Conservation (phyloP, 805 yeast genomes). For the Ogataea pignaliae region DNA sequence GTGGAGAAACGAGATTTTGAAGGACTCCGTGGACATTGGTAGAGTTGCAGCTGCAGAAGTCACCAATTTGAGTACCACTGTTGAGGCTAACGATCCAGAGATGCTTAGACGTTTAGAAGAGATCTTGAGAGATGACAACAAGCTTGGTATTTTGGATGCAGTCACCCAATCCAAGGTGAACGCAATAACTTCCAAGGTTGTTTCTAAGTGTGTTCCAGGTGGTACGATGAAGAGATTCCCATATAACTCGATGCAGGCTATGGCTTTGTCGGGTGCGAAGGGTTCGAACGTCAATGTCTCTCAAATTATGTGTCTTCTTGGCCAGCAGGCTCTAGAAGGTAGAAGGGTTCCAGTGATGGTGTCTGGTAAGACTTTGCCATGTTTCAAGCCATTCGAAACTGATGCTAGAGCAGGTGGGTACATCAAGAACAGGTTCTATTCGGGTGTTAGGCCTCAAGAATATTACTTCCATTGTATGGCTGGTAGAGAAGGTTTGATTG, state of each 20-base stretch:
- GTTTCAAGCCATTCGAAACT: conserved; percentile 94
- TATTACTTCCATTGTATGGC: conserved; percentile 99
- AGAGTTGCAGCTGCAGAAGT: conserved; percentile 93
- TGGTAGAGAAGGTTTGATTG: conserved; percentile 99
- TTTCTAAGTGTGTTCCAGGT: conserved; percentile 87
- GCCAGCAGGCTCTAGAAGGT: conserved; percentile 99
- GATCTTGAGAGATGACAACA: conserved; percentile 87
- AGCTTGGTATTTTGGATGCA: conserved; percentile 92
- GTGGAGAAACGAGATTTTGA: conserved; percentile 81
- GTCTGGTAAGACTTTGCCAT: conserved; percentile 93
- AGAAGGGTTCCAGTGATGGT: conserved; percentile 99
- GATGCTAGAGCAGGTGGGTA: conserved; percentile 99
- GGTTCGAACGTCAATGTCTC: conserved; percentile 98
- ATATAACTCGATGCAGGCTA: conserved; percentile 93
- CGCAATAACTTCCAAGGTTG: conserved; percentile 90
- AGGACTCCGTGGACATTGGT: conserved; percentile 77
- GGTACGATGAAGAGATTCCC: conserved; percentile 97
- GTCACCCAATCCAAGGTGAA: conserved; percentile 92
- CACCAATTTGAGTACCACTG: conserved; percentile 65
- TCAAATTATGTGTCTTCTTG: conserved; percentile 98
- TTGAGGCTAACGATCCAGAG: conserved; percentile 55
- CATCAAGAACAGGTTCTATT: conserved; percentile 93
- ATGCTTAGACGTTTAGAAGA: conserved; percentile 87
- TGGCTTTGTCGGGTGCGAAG: conserved; percentile 99
- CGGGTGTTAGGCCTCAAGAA: conserved; percentile 97